Base-by-base conservation (phyloP, 768 basidiomycete species). In the Calvatia gigantea region DNA sequence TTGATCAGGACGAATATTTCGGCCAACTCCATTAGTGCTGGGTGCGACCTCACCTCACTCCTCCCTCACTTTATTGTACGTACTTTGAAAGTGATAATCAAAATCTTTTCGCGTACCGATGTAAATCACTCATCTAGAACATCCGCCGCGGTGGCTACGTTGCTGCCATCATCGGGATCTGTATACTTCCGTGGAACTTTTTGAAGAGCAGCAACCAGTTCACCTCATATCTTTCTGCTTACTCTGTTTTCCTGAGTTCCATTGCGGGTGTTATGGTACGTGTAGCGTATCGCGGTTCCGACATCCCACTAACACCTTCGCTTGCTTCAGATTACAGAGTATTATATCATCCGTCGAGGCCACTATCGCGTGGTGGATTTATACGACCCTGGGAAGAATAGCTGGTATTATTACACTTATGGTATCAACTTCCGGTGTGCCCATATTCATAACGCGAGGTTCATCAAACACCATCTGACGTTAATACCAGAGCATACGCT, bases 121-220 rank as follows among this genome's bases (percentile, higher is more conserved):
- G 41, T 23, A 37, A 39, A 39, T 45, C 35, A 21, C 17, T 39
- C 27, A 31, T 41, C 38, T 51, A 87, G 84, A 91, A 88, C 65
- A 92, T 94, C 65, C 84, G 91, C 19, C 81, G 91, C 17, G 91
- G 92, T 27, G 90, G 91, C 14, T 94, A 87, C 70, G 71, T 93
- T 44, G 87, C 85, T n/a, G 89, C 89, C 6, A 75, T 87, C 44
- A 84, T 90, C 37, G 90, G 90, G 4, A 64, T 91, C 29, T 81
- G 76, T 68, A 89, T 89, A 75, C 79, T 84, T 33, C 89, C 87
- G 1, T 90, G 89, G 89, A 87, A 87, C 62, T 71, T 91, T 32
- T 75, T 89, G 60, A 83, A 85, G 67, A 82, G 75, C 58, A 87
- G 84, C 69, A 91, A 85, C 64, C 79, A 73, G 58, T 92, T 92